Conservation (phyloP, 2,329 filamentous ascomycete species). For the Stylonectria norvegica region DNA sequence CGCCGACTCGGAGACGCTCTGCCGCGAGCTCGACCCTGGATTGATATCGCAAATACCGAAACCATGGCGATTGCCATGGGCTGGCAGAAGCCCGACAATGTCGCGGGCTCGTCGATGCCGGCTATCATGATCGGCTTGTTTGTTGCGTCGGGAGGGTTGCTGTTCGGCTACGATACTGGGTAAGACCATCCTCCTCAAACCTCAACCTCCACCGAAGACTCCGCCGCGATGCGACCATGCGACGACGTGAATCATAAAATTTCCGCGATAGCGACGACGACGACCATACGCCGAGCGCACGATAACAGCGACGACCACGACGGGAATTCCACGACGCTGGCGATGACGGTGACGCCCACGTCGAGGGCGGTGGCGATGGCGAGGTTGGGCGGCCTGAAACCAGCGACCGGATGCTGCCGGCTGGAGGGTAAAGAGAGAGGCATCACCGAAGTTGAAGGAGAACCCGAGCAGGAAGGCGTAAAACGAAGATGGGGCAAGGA, state of each 20-base stretch:
- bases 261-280: neutral
- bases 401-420: too few species aligned
- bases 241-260: constrained; percentile 4
- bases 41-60: constrained; percentile 46
- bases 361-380: constrained; percentile 3
- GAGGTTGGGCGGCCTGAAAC: too few species aligned
- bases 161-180: constrained; percentile 70
- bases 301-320: neutral
- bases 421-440: too few species aligned
- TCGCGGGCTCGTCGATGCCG: constrained; percentile 68
- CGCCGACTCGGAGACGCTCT: constrained; percentile 26
- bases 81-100: constrained; percentile 72
- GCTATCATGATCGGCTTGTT: constrained; percentile 71
- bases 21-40: constrained; percentile 37
- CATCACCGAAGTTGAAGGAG: too few species aligned
- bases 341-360: neutral
- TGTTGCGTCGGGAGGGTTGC: constrained; percentile 64
- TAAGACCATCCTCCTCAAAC: constrained; percentile 37
- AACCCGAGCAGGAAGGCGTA: too few species aligned
- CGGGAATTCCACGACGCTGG: too few species aligned
- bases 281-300: too few species aligned
- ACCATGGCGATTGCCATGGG: constrained; percentile 65
- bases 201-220: too few species aligned
- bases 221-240: too few species aligned
- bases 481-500: too few species aligned